Evolutionary conservation across 192 early-diverging fungal species (phyloP), one percentile per base, ranked within the genome.

Genomic region (Thoreauomyces humboldtii): DNA sequence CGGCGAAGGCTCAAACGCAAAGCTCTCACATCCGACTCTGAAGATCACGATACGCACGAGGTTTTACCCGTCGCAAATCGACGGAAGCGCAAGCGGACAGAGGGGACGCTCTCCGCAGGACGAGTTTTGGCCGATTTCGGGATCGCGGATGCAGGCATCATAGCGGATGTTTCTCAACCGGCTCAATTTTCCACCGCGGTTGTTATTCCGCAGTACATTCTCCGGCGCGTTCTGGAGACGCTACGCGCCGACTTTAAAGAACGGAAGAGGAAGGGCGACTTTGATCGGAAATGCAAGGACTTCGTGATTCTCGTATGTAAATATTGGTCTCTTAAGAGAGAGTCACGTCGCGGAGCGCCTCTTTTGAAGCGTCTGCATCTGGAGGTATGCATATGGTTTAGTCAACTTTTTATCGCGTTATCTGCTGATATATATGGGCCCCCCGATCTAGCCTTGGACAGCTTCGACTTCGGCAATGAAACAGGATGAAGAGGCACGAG

Each of bases 271-370:
- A 60, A 61, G 31, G 61, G 25, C 4, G 55, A 67, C 22, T 67
- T 76, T 65, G 71, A 72, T 9, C 81, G 83, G 38, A 80, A 78
- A 34, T 65, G 71, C 5, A 38, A 35, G 46, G 75, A 84, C 11
- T 78, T 92, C 28, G 59, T 92, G n/a, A 73, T 80, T 24, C 73
- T 68, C 21, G 83, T 95, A 31, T 89, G 89, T 59, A 84, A 87
- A 68, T 99, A 95, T 75, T 99, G 97, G 97, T 86, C 94, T 1
- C 78, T 98, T 9, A 99, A 99, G 71, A 84, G 95, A 29, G 86
- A 89, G 67, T 72, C 85, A n/a, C 72, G 95, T 21, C 83, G 92
- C 25, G 97, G 97, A 0, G 94, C 95, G 1, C 93, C 97, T 0
- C 78, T 99, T 4, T 75, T 99, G 34, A 98, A 98, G 71, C 83